Conservation (phyloP, 495 filamentous ascomycete genomes). For the Penicillium longicatenatum region DNA sequence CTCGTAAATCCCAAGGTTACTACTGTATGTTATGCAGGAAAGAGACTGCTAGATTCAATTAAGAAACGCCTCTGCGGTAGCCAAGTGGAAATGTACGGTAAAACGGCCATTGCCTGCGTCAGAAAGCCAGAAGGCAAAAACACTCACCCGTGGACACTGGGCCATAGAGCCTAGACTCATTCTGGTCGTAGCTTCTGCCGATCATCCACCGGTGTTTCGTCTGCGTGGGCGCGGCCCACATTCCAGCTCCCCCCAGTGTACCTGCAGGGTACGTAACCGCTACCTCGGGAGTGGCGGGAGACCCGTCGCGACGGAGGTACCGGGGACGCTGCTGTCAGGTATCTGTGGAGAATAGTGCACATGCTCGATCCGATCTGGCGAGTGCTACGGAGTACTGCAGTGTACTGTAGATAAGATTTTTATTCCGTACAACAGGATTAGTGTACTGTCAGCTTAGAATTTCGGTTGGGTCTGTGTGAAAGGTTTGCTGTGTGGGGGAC, state of each 20-base stretch:
- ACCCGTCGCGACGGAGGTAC: slow-evolving; percentile 7
- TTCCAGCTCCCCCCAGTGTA: slow-evolving; percentile 20
- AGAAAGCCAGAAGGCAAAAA: no score
- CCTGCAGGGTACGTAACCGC: slow-evolving; percentile 14
- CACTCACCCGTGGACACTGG: no score
- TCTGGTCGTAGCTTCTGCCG: slow-evolving; percentile 10
- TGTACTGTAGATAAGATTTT: neutral
- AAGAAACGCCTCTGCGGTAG: no score
- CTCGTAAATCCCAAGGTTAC: neutral
- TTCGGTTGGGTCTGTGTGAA: neutral
- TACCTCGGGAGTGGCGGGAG: slow-evolving; percentile 11
- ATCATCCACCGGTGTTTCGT: slow-evolving; percentile 27
- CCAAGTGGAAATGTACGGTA: no score
- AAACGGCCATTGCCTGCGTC: neutral
- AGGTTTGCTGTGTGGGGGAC: no score
- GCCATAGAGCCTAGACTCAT: slow-evolving; percentile 9
- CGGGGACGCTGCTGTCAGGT: slow-evolving; percentile 10
- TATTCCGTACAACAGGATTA: no score
- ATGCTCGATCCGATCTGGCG: neutral
- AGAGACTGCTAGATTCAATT: neutral
- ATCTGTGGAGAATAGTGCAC: neutral
- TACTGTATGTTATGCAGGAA: neutral
- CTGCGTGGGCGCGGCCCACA: slow-evolving; percentile 24
- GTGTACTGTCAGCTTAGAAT: no score
- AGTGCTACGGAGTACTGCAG: no score